Percentiles rank a stretch among this genome's conserved stretches.
These are phyloP conservation scores for Trichoderma hamatum DNA, from an alignment of 2,329 filamentous ascomycete genomes.

Conservation along the genomic window DNA sequence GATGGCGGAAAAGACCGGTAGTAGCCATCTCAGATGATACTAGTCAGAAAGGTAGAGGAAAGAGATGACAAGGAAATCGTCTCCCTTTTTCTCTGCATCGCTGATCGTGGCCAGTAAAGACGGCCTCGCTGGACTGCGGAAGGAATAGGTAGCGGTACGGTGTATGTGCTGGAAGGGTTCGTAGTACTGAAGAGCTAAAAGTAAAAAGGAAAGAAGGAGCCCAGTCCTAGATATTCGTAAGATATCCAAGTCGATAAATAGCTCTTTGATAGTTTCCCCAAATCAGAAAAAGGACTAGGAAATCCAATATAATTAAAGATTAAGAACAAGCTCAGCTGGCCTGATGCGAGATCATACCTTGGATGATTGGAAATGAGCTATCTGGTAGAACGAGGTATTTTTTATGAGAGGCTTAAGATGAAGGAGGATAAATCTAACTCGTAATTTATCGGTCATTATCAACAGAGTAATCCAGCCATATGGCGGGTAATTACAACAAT, in stretches of 20 bases:
- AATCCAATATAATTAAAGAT: background rate
- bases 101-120: background rate
- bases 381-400: background rate
- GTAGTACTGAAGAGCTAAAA: background rate
- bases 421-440: background rate
- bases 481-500: background rate
- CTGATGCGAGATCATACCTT: background rate
- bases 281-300: background rate
- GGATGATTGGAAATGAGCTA: too few species aligned
- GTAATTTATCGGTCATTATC: background rate
- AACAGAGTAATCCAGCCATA: background rate
- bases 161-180: background rate
- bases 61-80: background rate
- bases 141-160: background rate
- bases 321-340: background rate
- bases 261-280: background rate
- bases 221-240: background rate
- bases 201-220: background rate
- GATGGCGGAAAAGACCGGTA: background rate
- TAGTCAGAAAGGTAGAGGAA: background rate
- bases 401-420: background rate
- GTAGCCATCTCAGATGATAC: background rate
- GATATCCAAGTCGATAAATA: background rate
- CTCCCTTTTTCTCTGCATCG: background rate
- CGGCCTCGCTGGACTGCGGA: background rate